These are phyloP conservation scores for Tulasnella sp. DNA, from an alignment of 768 basidiomycete species.

Conservation along the genomic window DNA sequence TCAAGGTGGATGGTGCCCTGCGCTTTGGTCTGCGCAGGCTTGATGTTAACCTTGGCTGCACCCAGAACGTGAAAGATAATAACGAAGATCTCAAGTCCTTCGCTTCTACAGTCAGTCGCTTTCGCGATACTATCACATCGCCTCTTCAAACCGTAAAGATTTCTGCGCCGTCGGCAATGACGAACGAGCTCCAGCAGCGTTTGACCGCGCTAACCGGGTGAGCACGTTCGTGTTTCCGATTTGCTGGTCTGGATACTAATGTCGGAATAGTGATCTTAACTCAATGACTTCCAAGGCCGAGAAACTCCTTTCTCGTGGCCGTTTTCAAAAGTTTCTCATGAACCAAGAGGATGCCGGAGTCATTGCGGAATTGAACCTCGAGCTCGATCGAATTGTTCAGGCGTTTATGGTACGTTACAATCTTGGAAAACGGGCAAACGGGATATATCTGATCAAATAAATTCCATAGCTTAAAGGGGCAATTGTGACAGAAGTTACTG, in stretches of 20 bases:
- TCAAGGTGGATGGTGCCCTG: background rate
- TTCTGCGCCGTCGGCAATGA: background rate
- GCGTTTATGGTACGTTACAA: background rate
- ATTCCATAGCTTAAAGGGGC: background rate
- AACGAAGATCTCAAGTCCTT: background rate
- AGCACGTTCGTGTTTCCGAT: background rate
- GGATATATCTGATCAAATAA: too few species aligned
- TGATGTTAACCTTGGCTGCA: background rate
- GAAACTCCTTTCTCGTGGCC: constrained; percentile 5
- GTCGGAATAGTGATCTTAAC: background rate
- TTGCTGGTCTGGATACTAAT: background rate
- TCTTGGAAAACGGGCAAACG: background rate
- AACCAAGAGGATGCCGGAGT: constrained; percentile 5
- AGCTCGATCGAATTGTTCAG: background rate
- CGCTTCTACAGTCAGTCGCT: background rate
- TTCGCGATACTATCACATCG: background rate
- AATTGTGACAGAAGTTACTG: background rate
- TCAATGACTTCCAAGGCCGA: background rate
- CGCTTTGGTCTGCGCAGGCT: background rate
- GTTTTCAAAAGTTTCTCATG: constrained; percentile 9
- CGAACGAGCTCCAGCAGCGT: background rate
- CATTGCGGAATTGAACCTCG: background rate
- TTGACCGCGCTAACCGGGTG: background rate
- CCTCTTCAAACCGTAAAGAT: background rate
- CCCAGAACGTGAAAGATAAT: constrained; percentile 17